phyloP scores from a whole-genome alignment of 352 stramenopile genomes.

The Aphanomyces astaci region DNA sequence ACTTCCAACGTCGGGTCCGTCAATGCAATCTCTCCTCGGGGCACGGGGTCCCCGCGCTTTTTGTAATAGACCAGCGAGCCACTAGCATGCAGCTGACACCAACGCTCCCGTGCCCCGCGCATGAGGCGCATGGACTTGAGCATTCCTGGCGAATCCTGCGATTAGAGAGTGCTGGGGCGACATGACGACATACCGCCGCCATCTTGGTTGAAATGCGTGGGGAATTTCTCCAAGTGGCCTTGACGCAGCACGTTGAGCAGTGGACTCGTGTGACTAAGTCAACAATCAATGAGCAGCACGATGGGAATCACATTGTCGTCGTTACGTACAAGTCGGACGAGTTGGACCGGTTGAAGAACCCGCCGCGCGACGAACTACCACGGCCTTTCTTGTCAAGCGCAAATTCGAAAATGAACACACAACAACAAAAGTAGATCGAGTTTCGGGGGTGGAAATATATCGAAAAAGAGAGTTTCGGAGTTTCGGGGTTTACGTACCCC shows the following conservation, averaged over 20 bases:
- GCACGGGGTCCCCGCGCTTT: slow-evolving; percentile 68
- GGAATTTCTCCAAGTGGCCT: slow-evolving; percentile 67
- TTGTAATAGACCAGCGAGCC: slow-evolving; percentile 83
- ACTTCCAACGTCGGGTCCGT: slow-evolving; percentile 73
- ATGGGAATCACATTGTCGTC: too few relatives aligned
- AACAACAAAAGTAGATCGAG: too few relatives aligned
- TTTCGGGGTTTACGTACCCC: too few relatives aligned
- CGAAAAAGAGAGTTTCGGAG: too few relatives aligned
- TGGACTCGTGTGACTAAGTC: neutral
- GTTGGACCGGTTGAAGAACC: slow-evolving; percentile 4
- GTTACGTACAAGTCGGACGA: neutral
- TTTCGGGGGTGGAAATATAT: too few relatives aligned
- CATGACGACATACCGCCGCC: neutral
- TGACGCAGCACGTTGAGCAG: slow-evolving; percentile 23
- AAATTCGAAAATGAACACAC: too few relatives aligned
- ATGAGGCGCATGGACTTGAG: slow-evolving; percentile 83
- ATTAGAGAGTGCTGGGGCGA: neutral
- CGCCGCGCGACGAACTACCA: neutral
- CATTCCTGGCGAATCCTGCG: slow-evolving; percentile 47
- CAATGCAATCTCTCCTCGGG: slow-evolving; percentile 74
- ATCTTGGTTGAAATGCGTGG: slow-evolving; percentile 65
- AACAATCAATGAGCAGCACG: neutral
- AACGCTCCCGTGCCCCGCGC: slow-evolving; percentile 73
- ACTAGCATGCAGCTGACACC: slow-evolving; percentile 68
- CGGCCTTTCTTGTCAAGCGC: too few relatives aligned